Conservation (phyloP, 306 rosid genomes). For the Abrus pulchellus region DNA sequence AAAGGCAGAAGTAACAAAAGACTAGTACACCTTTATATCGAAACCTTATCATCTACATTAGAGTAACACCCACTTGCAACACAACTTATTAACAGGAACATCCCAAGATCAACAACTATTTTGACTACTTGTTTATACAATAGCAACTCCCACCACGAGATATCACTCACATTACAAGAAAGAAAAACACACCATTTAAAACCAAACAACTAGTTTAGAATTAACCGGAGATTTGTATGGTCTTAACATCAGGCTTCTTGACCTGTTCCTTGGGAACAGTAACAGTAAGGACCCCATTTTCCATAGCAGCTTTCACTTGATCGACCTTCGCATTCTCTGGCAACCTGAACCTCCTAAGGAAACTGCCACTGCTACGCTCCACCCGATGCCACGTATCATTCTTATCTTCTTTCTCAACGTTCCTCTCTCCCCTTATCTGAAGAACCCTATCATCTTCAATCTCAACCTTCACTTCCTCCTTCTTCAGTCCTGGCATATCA, state of each 20-base stretch:
- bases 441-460: conserved; percentile 49
- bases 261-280: conserved; percentile 50
- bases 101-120: no score
- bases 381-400: conserved; percentile 51
- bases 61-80: no score
- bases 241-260: conserved; percentile 43
- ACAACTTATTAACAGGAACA: no score
- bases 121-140: no score
- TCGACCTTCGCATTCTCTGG: conserved; percentile 46
- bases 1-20: no score
- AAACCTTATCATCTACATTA: no score
- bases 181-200: no score
- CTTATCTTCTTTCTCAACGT: conserved; percentile 45
- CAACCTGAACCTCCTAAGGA: conserved; percentile 51
- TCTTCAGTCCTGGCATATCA: background rate
- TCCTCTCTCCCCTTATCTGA: conserved; percentile 53
- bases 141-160: no score
- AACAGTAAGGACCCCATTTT: conserved; percentile 54
- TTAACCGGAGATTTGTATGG: conserved; percentile 48
- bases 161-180: no score
- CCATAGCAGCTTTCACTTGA: conserved; percentile 51
- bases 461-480: conserved; percentile 46
- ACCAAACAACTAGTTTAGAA: no score
- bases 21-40: no score
- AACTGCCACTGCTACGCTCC: conserved; percentile 57